These are phyloP conservation scores for Pueraria montana DNA, from an alignment of 306 rosid genomes.

Conservation along the genomic window DNA sequence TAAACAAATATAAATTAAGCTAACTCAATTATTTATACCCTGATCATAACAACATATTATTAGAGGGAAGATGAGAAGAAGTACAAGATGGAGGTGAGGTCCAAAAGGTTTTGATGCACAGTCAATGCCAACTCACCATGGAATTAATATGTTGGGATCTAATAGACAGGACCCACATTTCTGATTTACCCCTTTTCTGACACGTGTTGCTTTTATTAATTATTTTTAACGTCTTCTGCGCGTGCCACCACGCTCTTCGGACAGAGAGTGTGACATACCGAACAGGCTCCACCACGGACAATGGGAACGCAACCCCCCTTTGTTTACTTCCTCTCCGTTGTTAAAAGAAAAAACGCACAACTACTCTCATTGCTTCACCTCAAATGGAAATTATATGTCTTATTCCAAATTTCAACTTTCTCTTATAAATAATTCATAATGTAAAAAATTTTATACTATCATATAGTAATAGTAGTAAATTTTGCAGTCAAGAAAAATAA, in stretches of 20 bases:
- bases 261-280: slow-evolving; percentile 8
- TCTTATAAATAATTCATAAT: neutral
- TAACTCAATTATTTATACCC: neutral
- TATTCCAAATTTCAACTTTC: neutral
- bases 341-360: neutral
- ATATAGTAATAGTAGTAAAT: too few species aligned
- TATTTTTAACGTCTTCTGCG: slow-evolving; percentile 22
- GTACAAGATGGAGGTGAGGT: too few species aligned
- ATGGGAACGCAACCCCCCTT: slow-evolving; percentile 28
- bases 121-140: slow-evolving; percentile 32
- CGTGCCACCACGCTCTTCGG: slow-evolving; percentile 4
- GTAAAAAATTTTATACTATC: too few species aligned
- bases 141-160: slow-evolving; percentile 67
- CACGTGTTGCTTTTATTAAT: slow-evolving; percentile 33
- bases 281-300: neutral
- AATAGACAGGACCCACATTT: slow-evolving; percentile 69
- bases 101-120: neutral
- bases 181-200: slow-evolving; percentile 10
- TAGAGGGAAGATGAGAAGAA: too few species aligned
- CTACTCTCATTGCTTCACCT: neutral
- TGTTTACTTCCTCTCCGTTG: slow-evolving; percentile 12
- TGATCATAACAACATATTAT: too few species aligned
- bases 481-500: too few species aligned
- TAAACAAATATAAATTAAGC: neutral
- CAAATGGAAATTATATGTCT: slow-evolving; percentile 14